These are phyloP conservation scores for Alternaria gaisen DNA, from an alignment of 2,329 filamentous ascomycete genomes.

Conservation along the genomic window DNA sequence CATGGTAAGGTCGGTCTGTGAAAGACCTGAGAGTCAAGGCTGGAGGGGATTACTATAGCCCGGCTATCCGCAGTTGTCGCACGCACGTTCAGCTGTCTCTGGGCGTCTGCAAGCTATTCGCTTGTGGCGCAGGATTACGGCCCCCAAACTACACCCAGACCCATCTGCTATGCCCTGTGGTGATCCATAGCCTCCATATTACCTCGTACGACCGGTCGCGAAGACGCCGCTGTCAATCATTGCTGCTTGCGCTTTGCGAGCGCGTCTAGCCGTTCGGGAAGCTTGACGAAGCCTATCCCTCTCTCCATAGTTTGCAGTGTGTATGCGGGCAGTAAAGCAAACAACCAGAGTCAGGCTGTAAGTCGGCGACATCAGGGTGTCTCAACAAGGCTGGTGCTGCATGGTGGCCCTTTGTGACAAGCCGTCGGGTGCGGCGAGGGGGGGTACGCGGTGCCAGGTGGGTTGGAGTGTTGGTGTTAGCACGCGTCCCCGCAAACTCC, in stretches of 20 bases:
- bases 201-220: neutral
- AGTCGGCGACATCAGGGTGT: neutral
- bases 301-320: slow-evolving; percentile 2
- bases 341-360: slow-evolving; percentile 6
- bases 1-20: neutral
- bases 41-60: neutral
- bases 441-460: slow-evolving; percentile 1
- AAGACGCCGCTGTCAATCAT: slow-evolving; percentile 1
- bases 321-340: neutral
- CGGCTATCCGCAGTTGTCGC: slow-evolving; percentile 4
- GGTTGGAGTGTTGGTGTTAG: slow-evolving; percentile 5
- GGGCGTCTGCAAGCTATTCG: slow-evolving; percentile 16
- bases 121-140: slow-evolving; percentile 16
- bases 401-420: slow-evolving; percentile 8
- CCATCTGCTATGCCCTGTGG: slow-evolving; percentile 4
- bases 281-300: neutral
- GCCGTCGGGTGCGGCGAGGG: slow-evolving; percentile 6
- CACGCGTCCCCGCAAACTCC: neutral
- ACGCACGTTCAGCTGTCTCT: slow-evolving; percentile 19
- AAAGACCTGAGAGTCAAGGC: slow-evolving; percentile 10
- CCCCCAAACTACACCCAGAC: slow-evolving; percentile 17
- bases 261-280: neutral
- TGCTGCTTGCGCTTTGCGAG: slow-evolving; percentile 8
- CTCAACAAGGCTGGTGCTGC: neutral
- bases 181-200: slow-evolving; percentile 1